Conservation (phyloP, 2,329 filamentous ascomycete genomes). For the Talaromyces pinophilus region DNA sequence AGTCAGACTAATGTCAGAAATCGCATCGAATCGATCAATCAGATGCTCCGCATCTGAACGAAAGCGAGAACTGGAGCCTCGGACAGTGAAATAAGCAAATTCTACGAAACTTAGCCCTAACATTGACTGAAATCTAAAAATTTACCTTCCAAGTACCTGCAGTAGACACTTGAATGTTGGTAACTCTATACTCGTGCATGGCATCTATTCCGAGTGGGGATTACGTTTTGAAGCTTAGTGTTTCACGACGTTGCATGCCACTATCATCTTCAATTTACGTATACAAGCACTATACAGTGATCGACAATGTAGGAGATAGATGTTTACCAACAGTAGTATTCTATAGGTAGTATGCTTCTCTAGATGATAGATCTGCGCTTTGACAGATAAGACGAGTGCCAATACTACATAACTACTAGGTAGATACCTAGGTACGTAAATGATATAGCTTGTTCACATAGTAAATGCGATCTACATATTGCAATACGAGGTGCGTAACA, state of each 20-base stretch:
- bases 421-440: neutral
- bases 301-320: slow-evolving; percentile 6
- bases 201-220: neutral
- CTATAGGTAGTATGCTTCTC: neutral
- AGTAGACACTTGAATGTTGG: neutral
- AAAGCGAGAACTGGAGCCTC: neutral
- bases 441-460: neutral
- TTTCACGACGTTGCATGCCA: slow-evolving; percentile 13
- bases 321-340: neutral
- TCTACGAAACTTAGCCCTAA: neutral
- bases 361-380: neutral
- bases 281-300: neutral
- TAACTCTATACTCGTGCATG: neutral
- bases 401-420: neutral
- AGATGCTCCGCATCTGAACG: neutral
- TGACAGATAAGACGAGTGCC: neutral
- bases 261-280: neutral
- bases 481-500: neutral
- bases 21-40: neutral
- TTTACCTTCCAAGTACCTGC: neutral
- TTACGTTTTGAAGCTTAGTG: neutral
- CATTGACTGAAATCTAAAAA: neutral
- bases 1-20: slow-evolving; percentile 2
- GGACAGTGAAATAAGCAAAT: too few relatives aligned
- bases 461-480: neutral